phyloP scores from a whole-genome alignment of 2,329 filamentous ascomycete genomes.

The Trichoderma citrinoviride region DNA sequence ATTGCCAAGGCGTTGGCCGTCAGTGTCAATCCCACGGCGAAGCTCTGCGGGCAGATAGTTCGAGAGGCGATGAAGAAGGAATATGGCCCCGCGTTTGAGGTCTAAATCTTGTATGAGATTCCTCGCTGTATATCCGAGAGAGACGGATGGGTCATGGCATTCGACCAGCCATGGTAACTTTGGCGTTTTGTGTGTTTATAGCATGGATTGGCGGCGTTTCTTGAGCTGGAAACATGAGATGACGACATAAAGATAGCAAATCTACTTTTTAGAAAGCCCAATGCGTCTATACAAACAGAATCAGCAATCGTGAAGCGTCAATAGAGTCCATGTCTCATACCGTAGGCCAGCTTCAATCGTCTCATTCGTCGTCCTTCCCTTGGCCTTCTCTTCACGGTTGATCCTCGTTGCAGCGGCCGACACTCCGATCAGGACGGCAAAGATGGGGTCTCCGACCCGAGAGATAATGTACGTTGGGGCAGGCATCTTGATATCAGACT shows the following conservation, averaged over 20 bases:
- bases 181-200: slow-evolving; percentile 4
- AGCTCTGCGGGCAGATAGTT: slow-evolving; percentile 67
- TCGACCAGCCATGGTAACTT: not conserved
- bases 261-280: slow-evolving; percentile 29
- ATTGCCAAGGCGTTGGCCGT: slow-evolving; percentile 64
- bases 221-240: not conserved
- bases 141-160: not conserved
- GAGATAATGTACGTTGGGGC: slow-evolving; percentile 59
- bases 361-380: slow-evolving; percentile 52
- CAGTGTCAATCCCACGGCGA: slow-evolving; percentile 64
- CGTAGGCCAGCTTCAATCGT: slow-evolving; percentile 48
- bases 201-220: slow-evolving; percentile 5
- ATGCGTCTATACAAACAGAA: slow-evolving; percentile 32
- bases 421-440: slow-evolving; percentile 56
- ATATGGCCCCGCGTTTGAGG: slow-evolving; percentile 52
- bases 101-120: slow-evolving; percentile 27
- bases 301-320: not conserved
- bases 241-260: slow-evolving; percentile 9
- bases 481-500: slow-evolving; percentile 41
- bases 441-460: slow-evolving; percentile 57
- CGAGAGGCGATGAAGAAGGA: slow-evolving; percentile 68
- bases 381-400: slow-evolving; percentile 59
- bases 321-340: slow-evolving; percentile 29
- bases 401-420: slow-evolving; percentile 56
- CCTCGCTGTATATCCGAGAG: not conserved